phyloP scores from a whole-genome alignment of 371 early-diverging fungal genomes.

The Actinomucor elegans region DNA sequence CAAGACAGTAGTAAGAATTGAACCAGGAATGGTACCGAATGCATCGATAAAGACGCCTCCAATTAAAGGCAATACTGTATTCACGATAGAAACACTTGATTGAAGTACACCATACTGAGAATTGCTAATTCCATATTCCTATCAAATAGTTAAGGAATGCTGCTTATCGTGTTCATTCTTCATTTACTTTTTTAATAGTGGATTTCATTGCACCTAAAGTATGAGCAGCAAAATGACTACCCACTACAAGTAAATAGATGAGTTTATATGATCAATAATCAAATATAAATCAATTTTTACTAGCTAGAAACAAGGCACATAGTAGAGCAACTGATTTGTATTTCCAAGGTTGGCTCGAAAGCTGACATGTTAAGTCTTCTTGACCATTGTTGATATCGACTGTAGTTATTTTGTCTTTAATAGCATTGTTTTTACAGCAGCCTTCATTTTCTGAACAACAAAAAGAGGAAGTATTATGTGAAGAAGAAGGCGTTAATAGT shows the following conservation, averaged over 20 bases:
- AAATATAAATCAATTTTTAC: no score
- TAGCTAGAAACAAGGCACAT: constrained; percentile 64
- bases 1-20: constrained; percentile 59
- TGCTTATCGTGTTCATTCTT: no score
- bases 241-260: constrained; percentile 49
- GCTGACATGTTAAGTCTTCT: constrained; percentile 28
- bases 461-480: background rate
- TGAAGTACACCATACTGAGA: constrained; percentile 73
- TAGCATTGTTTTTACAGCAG: background rate
- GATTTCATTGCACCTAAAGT: constrained; percentile 71
- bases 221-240: constrained; percentile 76
- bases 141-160: no score
- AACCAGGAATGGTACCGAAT: constrained; percentile 67
- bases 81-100: constrained; percentile 70
- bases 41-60: constrained; percentile 75
- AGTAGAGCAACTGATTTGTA: constrained; percentile 62
- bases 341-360: constrained; percentile 54
- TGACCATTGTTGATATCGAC: constrained; percentile 1
- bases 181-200: constrained; percentile 61
- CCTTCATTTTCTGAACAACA: constrained; percentile 7
- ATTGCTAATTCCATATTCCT: constrained; percentile 70
- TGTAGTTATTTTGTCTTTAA: background rate
- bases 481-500: constrained; percentile 1
- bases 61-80: constrained; percentile 67
- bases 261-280: constrained; percentile 25